Conservation (phyloP, 1,284 basidiomycete species). For the Ganoderma multipileum region DNA sequence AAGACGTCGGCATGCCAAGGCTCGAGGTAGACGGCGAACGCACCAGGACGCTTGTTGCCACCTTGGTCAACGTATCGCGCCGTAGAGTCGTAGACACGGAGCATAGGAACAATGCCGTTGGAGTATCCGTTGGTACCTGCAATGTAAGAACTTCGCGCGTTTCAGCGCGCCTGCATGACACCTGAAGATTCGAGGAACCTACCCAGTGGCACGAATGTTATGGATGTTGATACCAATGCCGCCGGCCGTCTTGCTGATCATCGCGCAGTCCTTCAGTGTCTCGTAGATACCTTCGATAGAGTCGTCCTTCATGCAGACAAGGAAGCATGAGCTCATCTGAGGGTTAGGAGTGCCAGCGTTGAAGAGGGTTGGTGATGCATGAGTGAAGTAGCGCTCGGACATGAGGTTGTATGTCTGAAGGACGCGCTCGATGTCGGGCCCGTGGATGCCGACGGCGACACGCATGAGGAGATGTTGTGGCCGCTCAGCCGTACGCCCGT, state of each 20-base stretch:
- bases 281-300: slow-evolving; percentile 99
- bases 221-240: slow-evolving; percentile 98
- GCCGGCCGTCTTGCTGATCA: slow-evolving; percentile 99
- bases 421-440: slow-evolving; percentile 86
- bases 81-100: slow-evolving; percentile 97
- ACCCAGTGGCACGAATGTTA: slow-evolving; percentile 96
- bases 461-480: slow-evolving; percentile 99
- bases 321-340: slow-evolving; percentile 97
- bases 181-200: slow-evolving; percentile 31
- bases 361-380: slow-evolving; percentile 98
- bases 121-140: slow-evolving; percentile 98
- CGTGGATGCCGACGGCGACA: slow-evolving; percentile 98
- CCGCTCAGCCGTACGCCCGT: slow-evolving; percentile 95
- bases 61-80: slow-evolving; percentile 99
- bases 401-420: slow-evolving; percentile 95
- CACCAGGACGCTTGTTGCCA: slow-evolving; percentile 99
- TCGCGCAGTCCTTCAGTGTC: slow-evolving; percentile 97
- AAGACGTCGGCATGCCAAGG: slow-evolving; percentile 99
- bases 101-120: slow-evolving; percentile 99
- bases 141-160: slow-evolving; percentile 73
- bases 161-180: slow-evolving; percentile 7
- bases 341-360: slow-evolving; percentile 97
- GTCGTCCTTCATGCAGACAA: slow-evolving; percentile 98
- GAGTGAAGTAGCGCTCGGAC: slow-evolving; percentile 97
- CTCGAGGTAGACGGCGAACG: slow-evolving; percentile 97